A percentile compares a stretch with the other conserved stretches of the same genome.
Evolutionary conservation across 2,329 filamentous ascomycete species (phyloP).

Genomic region (Malbranchea zuffiana): DNA sequence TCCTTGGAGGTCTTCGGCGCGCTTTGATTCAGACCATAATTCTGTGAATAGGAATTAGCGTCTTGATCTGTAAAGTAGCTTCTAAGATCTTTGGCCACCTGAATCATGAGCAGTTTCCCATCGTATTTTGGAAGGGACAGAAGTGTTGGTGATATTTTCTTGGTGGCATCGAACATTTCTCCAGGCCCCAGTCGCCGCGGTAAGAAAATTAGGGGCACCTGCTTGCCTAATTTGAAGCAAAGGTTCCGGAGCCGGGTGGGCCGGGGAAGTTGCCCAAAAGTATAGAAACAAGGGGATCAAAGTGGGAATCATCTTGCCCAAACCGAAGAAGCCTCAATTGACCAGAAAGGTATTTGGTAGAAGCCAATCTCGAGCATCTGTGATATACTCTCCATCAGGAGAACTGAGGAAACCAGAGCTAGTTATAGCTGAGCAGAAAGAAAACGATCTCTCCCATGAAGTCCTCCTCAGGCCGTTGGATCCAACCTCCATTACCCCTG

Average conservation of each 20-base stretch:
- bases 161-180: constrained; percentile 1
- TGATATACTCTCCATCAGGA: too few species aligned
- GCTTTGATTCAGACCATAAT: not conserved
- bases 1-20: constrained; percentile 1
- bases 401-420: too few species aligned
- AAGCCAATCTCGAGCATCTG: too few species aligned
- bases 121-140: not conserved
- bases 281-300: constrained; percentile 1
- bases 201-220: not conserved
- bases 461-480: too few species aligned
- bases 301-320: not conserved
- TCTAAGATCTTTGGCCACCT: not conserved
- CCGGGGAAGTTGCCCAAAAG: not conserved
- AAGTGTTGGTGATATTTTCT: not conserved
- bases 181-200: constrained; percentile 4
- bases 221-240: not conserved
- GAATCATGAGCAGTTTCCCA: constrained; percentile 3
- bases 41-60: not conserved
- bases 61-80: not conserved
- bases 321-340: not conserved
- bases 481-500: too few species aligned
- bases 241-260: not conserved
- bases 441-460: too few species aligned
- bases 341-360: not conserved
- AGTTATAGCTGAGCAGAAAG: too few species aligned